A percentile compares a stretch with the other conserved stretches of the same genome.
phyloP scores from a whole-genome alignment of 148 eudicot genomes.

The Heliamphora exappendiculata region DNA sequence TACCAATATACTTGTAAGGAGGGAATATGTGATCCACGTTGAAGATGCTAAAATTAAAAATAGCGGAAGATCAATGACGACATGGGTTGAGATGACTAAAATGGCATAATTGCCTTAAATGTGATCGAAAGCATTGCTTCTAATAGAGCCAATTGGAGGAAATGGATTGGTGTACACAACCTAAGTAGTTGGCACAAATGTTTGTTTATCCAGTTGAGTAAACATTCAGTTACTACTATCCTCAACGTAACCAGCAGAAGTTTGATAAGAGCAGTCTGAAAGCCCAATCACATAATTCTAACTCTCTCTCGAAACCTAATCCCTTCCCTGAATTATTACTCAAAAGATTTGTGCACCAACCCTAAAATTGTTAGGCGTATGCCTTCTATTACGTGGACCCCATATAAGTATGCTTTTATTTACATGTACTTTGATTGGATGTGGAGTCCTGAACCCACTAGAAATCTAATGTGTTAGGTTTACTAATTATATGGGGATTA shows the following conservation, averaged over 20 bases:
- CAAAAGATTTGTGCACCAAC: not conserved
- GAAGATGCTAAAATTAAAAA: not conserved
- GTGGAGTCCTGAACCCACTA: too few species aligned
- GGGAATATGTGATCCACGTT: not conserved
- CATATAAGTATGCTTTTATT: too few species aligned
- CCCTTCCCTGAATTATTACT: not conserved
- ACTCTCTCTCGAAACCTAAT: not conserved
- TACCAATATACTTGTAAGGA: not conserved
- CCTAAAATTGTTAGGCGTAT: too few species aligned
- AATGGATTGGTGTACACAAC: not conserved
- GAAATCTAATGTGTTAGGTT: too few species aligned
- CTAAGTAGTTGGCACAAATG: not conserved
- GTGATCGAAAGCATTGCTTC: not conserved
- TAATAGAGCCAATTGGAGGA: not conserved
- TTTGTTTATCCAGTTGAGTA: not conserved
- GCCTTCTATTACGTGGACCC: too few species aligned
- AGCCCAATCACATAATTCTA: not conserved
- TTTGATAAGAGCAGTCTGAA: not conserved
- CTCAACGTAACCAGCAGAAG: not conserved
- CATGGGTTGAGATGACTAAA: not conserved
- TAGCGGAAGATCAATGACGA: not conserved
- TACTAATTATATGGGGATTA: too few species aligned
- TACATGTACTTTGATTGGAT: too few species aligned
- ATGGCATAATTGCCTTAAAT: not conserved
- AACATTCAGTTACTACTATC: not conserved